Base-by-base conservation (phyloP, 2,329 filamentous ascomycete species). In the Coniochaeta sp. region DNA sequence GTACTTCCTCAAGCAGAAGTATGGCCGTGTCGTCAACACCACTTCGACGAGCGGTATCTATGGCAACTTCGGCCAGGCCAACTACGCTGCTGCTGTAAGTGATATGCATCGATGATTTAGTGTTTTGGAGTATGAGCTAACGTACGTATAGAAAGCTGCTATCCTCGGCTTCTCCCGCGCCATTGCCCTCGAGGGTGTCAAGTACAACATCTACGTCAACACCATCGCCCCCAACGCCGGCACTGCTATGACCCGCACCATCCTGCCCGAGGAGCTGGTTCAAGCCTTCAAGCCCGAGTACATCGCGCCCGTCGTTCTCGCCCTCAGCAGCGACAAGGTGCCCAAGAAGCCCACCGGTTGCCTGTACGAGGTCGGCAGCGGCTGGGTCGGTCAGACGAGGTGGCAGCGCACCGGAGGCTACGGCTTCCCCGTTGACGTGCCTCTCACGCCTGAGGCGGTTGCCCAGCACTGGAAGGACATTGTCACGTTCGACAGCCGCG, bases 221-320 rank as follows among this genome's bases (percentile, higher is more conserved):
- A 96, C 91, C 53, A 96, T 99, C 64, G 94, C 94, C 22, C 94
- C 94, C 60, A 99, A 97, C 65, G 94, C 94, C 33, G 94, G 94
- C 61, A 99, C 94, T 42, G 85, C 86, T 66, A 94, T 99, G 89
- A 99, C 94, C 52, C 82, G 85, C 60, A 92, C 89, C 49, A 89
- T 99, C 67, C 82, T 99, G 78, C 94, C 94, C 27, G 91, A 96
- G 72, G 94, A 99, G 76, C 84, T 97, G 75, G 91, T 99, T 16
- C 91, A 97, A 75, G 92, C 94, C 45, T 96, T 99, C 80, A 99
- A 97, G 84, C 94, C 94, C 54, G 92, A 97, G 67, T 97, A 96
- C 72, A 91, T 99, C 69, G 94, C 94, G 50, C 94, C 94, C 55
- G 75, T 97, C 32, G 91, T 99, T 49, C 83, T 92, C 51, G 83